These are phyloP conservation scores for Acanthamoeba triangularis DNA, from an alignment of 208 protist genomes.

Conservation along the genomic window DNA sequence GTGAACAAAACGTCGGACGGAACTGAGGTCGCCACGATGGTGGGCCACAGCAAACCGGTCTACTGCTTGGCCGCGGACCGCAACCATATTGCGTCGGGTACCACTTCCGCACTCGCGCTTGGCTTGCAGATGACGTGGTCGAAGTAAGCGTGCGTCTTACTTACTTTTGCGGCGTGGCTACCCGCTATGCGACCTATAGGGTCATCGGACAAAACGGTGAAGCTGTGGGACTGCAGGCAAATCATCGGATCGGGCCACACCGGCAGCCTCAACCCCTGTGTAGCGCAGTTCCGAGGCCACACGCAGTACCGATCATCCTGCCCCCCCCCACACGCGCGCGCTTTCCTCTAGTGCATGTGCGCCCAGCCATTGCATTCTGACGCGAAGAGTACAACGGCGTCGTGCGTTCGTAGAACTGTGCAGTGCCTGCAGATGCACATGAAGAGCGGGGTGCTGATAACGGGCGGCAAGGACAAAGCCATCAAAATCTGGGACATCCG, in stretches of 20 bases:
- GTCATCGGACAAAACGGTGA: constrained; percentile 38
- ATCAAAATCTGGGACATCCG: constrained; percentile 69
- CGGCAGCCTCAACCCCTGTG: neutral
- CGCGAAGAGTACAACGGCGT: too few species aligned
- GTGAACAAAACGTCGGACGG: constrained; percentile 7
- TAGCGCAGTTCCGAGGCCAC: constrained; percentile 14
- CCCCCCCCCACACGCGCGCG: neutral
- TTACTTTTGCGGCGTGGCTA: neutral
- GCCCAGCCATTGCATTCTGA: too few species aligned
- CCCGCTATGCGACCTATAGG: neutral
- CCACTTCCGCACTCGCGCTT: neutral
- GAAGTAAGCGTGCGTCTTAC: too few species aligned
- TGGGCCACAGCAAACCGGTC: constrained; percentile 34
- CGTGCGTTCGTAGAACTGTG: constrained; percentile 24
- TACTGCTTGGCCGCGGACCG: neutral
- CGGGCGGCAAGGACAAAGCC: constrained; percentile 31
- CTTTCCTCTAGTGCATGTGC: too few species aligned
- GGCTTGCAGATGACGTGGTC: too few species aligned
- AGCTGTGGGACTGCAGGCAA: constrained; percentile 7
- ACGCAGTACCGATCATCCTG: neutral
- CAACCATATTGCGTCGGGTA: constrained; percentile 2
- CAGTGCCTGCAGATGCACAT: constrained; percentile 5
- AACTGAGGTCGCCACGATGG: neutral
- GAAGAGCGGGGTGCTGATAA: constrained; percentile 5
- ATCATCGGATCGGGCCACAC: neutral